Base-by-base conservation (phyloP, 495 filamentous ascomycete genomes). In the Xylaria telfairii region DNA sequence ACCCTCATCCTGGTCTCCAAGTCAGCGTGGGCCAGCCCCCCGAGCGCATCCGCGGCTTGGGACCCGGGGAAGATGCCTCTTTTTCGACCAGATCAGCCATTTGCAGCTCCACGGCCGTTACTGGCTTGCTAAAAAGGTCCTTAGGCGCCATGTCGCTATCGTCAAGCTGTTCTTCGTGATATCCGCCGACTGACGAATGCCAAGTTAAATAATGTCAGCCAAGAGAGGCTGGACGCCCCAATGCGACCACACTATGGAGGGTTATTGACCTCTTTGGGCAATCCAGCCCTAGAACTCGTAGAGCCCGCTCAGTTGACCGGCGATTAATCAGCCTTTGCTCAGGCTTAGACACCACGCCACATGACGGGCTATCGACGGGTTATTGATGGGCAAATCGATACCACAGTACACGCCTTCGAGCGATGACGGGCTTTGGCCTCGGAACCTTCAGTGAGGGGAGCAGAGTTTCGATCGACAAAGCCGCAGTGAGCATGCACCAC, bases 261-360 rank as follows among this genome's bases (percentile, higher is more conserved):
- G 10, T 32, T 41, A 19, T 44, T 67, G 65, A 9, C 51, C 65
- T 46, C 39, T 59, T 67, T 56, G 19, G 51, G 49, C 19, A 59
- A 56, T 44, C 32, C 28, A 26, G 39, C 37, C 65, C 47, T 26
- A 41, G 47, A 32, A 24, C 51, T 21, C 26, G 13, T 13, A 21
- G 21, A 24, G 30, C 37, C 21, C 8, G 7, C 34, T 46, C 60
- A 44, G 24, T 24, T 32, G 42, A 47, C 61, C 56, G n/a, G 26
- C 39, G 24, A 57, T 67, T 56, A 32, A 67, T 59, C 32, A 67
- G 37, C 65, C 49, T 59, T 46, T 46, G 51, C 49, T 44, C 51
- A 67, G 65, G 51, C 37, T 32, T 30, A 67, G 49, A 57, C 26
- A 46, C 65, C 26, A 34, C 34, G 51, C 65, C 65, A 67, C 65